phyloP scores from a whole-genome alignment of 1,284 basidiomycete species.

The Trametes versicolor region DNA sequence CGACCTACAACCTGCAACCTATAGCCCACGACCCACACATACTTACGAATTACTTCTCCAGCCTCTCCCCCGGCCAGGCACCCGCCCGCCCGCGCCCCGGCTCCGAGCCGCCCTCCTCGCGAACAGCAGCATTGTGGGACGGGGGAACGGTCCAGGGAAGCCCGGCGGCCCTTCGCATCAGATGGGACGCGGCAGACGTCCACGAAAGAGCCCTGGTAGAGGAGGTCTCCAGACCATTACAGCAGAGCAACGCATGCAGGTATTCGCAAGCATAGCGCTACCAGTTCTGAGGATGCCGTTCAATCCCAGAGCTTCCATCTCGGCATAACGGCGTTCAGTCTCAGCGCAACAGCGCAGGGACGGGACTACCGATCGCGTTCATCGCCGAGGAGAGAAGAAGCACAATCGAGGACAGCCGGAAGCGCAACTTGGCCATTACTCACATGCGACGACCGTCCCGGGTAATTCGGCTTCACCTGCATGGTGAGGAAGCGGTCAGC shows the following conservation, averaged over 20 bases:
- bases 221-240: not conserved
- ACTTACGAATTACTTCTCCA: too few relatives aligned
- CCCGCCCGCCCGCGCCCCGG: too few relatives aligned
- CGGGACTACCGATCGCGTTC: slow-evolving; percentile 17
- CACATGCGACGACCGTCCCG: slow-evolving; percentile 92
- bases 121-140: too few relatives aligned
- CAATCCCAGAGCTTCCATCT: not conserved
- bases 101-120: too few relatives aligned
- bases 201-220: not conserved
- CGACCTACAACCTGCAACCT: too few relatives aligned
- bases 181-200: not conserved
- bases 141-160: too few relatives aligned
- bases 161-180: not conserved
- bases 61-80: too few relatives aligned
- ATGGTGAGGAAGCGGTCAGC: slow-evolving; percentile 16
- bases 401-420: not conserved
- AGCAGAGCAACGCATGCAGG: not conserved
- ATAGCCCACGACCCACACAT: too few relatives aligned
- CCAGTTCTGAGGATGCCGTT: not conserved
- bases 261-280: not conserved
- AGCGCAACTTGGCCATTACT: slow-evolving; percentile 45
- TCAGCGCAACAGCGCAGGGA: not conserved
- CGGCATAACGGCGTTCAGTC: not conserved
- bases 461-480: slow-evolving; percentile 91
- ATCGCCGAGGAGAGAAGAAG: slow-evolving; percentile 13